phyloP scores from a whole-genome alignment of 2,329 filamentous ascomycete genomes.

The Scedosporium aurantiacum region DNA sequence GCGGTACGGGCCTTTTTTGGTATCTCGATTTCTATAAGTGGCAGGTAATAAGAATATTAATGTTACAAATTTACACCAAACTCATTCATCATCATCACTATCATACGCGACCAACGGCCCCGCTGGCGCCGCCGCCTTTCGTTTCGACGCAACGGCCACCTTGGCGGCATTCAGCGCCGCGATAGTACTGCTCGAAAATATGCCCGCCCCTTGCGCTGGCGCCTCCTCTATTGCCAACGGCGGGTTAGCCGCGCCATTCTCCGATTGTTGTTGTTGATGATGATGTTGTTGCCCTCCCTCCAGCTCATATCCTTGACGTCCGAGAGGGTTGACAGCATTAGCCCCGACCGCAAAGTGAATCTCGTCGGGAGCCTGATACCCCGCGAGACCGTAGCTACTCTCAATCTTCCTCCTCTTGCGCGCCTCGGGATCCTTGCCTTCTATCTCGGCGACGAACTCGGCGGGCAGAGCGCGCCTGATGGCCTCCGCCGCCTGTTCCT shows the following conservation, averaged over 20 bases:
- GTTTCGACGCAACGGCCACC: conserved; percentile 42
- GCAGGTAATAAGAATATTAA: neutral
- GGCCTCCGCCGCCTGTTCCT: conserved; percentile 93
- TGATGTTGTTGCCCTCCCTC: conserved; percentile 48
- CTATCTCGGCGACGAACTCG: conserved; percentile 86
- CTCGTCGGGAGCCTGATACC: conserved; percentile 88
- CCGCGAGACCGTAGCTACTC: conserved; percentile 76
- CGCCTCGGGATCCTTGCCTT: conserved; percentile 79
- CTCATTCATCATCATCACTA: conserved; percentile 53
- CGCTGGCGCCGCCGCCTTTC: conserved; percentile 38
- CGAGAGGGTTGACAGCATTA: conserved; percentile 50
- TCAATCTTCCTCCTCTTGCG: conserved; percentile 83
- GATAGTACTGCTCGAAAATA: conserved; percentile 74
- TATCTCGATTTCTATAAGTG: conserved; percentile 11
- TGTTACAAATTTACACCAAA: conserved; percentile 8
- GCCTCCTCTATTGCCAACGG: conserved; percentile 29
- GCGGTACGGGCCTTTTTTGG: conserved; percentile 7
- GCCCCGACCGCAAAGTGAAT: conserved; percentile 81
- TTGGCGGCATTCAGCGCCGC: conserved; percentile 58
- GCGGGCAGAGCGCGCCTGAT: conserved; percentile 78
- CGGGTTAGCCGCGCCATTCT: conserved; percentile 32
- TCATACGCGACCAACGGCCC: conserved; percentile 81
- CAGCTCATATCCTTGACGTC: conserved; percentile 48
- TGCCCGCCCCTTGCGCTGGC: conserved; percentile 42
- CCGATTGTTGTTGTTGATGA: conserved; percentile 42